These are phyloP conservation scores for Fusarium sp. DNA, from an alignment of 2,329 filamentous ascomycete species.

Conservation along the genomic window DNA sequence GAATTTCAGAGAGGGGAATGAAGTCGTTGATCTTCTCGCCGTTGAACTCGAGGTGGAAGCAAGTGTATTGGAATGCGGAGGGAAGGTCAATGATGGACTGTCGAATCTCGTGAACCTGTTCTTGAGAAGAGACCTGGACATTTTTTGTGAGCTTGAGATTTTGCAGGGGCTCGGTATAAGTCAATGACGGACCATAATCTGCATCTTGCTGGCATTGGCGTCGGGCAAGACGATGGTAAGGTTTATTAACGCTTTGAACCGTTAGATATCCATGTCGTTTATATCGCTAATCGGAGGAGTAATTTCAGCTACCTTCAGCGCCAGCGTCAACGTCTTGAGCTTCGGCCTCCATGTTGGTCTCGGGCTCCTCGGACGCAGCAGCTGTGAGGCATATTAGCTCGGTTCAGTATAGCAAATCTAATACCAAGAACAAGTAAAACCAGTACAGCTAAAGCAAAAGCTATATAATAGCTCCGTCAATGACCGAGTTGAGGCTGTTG, in stretches of 20 bases:
- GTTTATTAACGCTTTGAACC: slow-evolving; percentile 59
- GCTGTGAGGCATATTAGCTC: slow-evolving; percentile 27
- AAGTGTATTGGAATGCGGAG: slow-evolving; percentile 94
- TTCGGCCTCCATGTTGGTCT: slow-evolving; percentile 40
- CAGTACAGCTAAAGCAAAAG: background rate
- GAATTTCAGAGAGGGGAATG: slow-evolving; percentile 88
- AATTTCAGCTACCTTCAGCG: slow-evolving; percentile 46
- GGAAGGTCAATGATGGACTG: slow-evolving; percentile 96
- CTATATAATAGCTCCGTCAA: slow-evolving; percentile 11
- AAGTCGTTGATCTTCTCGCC: slow-evolving; percentile 95
- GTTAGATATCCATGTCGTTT: slow-evolving; percentile 25
- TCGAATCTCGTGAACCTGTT: slow-evolving; percentile 96
- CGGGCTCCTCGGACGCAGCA: slow-evolving; percentile 38
- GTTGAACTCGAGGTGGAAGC: slow-evolving; percentile 95
- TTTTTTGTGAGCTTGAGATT: slow-evolving; percentile 24
- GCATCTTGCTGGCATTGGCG: slow-evolving; percentile 75
- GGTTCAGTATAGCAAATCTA: background rate
- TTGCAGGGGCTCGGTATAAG: slow-evolving; percentile 1
- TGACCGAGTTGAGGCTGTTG: slow-evolving; percentile 1
- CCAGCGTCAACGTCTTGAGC: slow-evolving; percentile 44
- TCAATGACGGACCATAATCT: slow-evolving; percentile 77
- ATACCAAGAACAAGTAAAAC: background rate
- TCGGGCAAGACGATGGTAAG: slow-evolving; percentile 85
- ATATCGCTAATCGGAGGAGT: background rate
- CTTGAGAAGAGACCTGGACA: slow-evolving; percentile 83